A percentile compares a stretch with the other conserved stretches of the same genome.
phyloP scores from a whole-genome alignment of 495 filamentous ascomycete species.

The Jackrogersella minutella region DNA sequence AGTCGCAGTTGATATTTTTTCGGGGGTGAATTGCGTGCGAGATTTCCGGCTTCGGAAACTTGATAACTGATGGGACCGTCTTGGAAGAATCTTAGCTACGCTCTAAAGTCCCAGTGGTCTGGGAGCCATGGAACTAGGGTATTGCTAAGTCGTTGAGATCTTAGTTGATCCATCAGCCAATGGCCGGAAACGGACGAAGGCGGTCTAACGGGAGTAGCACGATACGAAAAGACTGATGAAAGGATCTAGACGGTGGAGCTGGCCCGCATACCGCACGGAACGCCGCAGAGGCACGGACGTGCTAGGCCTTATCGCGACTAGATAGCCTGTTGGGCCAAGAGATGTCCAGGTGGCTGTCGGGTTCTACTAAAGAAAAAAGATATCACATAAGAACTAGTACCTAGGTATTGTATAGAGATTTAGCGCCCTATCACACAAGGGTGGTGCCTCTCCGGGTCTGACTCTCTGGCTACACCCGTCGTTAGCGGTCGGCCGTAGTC shows the following conservation, averaged over 20 bases:
- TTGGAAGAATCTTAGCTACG: background rate
- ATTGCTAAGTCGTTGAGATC: background rate
- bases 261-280: slow-evolving; percentile 17
- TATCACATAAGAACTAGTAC: slow-evolving; percentile 11
- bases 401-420: background rate
- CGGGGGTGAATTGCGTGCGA: background rate
- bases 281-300: slow-evolving; percentile 6
- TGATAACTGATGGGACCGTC: background rate
- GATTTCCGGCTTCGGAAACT: slow-evolving; percentile 9
- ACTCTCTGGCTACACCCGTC: slow-evolving; percentile 17
- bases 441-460: slow-evolving; percentile 7
- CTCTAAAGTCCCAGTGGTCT: slow-evolving; percentile 11
- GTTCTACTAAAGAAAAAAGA: background rate
- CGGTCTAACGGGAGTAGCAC: slow-evolving; percentile 19
- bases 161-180: slow-evolving; percentile 9
- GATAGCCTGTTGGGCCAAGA: too few relatives aligned
- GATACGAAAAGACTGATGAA: slow-evolving; percentile 15
- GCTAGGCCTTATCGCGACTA: slow-evolving; percentile 17
- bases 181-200: background rate
- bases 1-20: slow-evolving; percentile 2
- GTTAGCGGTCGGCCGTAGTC: slow-evolving; percentile 25
- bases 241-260: slow-evolving; percentile 25
- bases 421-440: background rate
- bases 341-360: slow-evolving; percentile 19
- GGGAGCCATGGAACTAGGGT: slow-evolving; percentile 6